A percentile compares a stretch with the other conserved stretches of the same genome.
Conservation (phyloP, 2,329 filamentous ascomycete genomes). For the Xylariaceae sp. region DNA sequence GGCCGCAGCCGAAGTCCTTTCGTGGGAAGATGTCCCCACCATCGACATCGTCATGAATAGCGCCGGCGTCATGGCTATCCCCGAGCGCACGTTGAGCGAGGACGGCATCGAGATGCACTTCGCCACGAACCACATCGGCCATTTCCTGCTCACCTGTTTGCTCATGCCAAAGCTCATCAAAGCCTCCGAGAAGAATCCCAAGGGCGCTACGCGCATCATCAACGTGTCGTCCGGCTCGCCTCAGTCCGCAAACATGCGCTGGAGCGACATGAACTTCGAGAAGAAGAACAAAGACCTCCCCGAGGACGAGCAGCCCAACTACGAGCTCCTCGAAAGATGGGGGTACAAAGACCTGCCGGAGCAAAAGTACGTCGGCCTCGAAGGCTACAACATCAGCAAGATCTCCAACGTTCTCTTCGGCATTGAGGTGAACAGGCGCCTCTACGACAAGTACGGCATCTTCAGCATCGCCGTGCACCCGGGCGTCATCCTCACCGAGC, state of each 20-base stretch:
- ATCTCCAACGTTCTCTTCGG: slow-evolving; percentile 34
- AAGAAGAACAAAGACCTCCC: slow-evolving; percentile 32
- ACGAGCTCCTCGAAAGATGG: slow-evolving; percentile 21
- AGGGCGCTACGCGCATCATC: slow-evolving; percentile 34
- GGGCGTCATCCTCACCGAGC: slow-evolving; percentile 32
- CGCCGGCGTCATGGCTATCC: slow-evolving; percentile 38
- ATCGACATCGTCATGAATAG: slow-evolving; percentile 42
- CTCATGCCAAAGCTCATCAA: slow-evolving; percentile 39
- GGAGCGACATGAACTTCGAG: slow-evolving; percentile 34
- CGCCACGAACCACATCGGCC: slow-evolving; percentile 41
- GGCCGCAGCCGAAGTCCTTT: slow-evolving; percentile 32
- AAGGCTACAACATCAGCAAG: slow-evolving; percentile 34
- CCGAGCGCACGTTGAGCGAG: slow-evolving; percentile 31
- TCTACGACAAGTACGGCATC: slow-evolving; percentile 33
- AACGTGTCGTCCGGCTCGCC: slow-evolving; percentile 36
- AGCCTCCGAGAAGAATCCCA: slow-evolving; percentile 22
- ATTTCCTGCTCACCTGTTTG: slow-evolving; percentile 42
- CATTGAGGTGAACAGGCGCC: slow-evolving; percentile 23
- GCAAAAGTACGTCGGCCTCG: slow-evolving; percentile 29
- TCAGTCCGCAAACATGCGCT: slow-evolving; percentile 26
- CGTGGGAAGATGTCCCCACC: slow-evolving; percentile 31
- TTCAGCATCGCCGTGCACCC: slow-evolving; percentile 31
- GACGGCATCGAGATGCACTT: slow-evolving; percentile 43
- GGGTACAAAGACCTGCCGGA: slow-evolving; percentile 23
- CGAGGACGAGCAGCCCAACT: slow-evolving; percentile 29